These are phyloP conservation scores for Tricladium varicosporioides DNA, from an alignment of 2,329 filamentous ascomycete genomes.

Conservation along the genomic window DNA sequence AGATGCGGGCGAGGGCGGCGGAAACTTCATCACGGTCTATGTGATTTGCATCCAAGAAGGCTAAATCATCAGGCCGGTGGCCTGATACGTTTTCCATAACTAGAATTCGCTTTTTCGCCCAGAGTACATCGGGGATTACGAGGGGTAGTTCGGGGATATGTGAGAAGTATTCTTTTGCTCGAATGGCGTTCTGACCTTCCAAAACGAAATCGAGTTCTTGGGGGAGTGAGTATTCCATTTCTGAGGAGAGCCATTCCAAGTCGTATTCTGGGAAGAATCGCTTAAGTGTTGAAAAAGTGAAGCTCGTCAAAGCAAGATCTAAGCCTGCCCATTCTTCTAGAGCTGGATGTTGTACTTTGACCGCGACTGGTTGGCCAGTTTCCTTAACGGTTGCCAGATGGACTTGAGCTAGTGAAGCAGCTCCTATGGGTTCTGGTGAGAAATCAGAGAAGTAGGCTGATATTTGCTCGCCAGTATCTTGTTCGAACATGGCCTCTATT, in stretches of 20 bases:
- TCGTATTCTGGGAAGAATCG: conserved; percentile 97
- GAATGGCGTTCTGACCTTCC: conserved; percentile 80
- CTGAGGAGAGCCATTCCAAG: conserved; percentile 88
- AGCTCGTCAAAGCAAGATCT: conserved; percentile 80
- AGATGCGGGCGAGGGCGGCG: conserved; percentile 83
- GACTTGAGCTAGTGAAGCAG: conserved; percentile 91
- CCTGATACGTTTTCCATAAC: conserved; percentile 95
- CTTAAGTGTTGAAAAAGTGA: conserved; percentile 87
- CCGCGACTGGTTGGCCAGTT: conserved; percentile 82
- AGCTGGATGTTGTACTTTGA: conserved; percentile 93
- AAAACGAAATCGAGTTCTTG: conserved; percentile 87
- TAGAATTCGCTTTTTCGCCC: conserved; percentile 83
- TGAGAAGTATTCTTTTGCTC: conserved; percentile 78
- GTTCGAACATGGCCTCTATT: conserved; percentile 80
- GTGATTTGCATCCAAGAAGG: conserved; percentile 77
- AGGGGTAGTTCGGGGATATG: conserved; percentile 73
- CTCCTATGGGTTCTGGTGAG: conserved; percentile 76
- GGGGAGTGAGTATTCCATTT: conserved; percentile 89
- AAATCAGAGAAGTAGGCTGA: conserved; percentile 87
- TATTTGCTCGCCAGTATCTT: conserved; percentile 77
- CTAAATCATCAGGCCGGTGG: conserved; percentile 81
- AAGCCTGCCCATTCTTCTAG: conserved; percentile 87
- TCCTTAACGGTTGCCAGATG: conserved; percentile 83
- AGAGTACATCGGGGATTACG: conserved; percentile 84
- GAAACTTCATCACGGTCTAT: conserved; percentile 97